A percentile compares a stretch with the other conserved stretches of the same genome.
Evolutionary conservation across 2,329 filamentous ascomycete species (phyloP).

Genomic region (Lachnellula arida): DNA sequence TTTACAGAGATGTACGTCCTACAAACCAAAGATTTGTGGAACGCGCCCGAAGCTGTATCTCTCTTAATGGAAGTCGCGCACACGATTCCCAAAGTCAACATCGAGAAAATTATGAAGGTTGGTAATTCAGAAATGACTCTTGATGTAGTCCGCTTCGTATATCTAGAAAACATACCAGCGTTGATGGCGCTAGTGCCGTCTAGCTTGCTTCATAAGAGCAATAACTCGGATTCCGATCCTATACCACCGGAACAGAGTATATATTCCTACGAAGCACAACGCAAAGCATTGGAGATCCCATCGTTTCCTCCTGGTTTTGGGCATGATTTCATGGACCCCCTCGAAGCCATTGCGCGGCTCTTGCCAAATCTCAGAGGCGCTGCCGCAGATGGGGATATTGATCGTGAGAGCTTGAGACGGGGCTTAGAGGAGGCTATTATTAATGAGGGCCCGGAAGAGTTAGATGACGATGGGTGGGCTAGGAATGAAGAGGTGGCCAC

Average conservation of each 20-base stretch:
- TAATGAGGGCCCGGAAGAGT: not conserved
- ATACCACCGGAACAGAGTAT: constrained; percentile 31
- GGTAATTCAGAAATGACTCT: constrained; percentile 26
- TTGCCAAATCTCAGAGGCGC: constrained; percentile 12
- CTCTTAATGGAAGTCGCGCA: constrained; percentile 61
- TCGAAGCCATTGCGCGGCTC: constrained; percentile 25
- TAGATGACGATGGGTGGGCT: not conserved
- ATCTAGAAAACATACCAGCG: constrained; percentile 30
- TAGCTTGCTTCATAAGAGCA: constrained; percentile 25
- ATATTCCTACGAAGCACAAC: constrained; percentile 27
- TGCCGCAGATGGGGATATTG: not conserved
- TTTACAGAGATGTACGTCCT: constrained; percentile 61
- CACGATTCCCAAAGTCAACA: constrained; percentile 25
- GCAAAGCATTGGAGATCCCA: constrained; percentile 6
- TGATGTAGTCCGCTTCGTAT: constrained; percentile 30
- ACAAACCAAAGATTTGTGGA: constrained; percentile 67
- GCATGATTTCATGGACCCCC: constrained; percentile 20
- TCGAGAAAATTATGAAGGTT: constrained; percentile 10
- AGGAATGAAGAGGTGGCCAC: not conserved
- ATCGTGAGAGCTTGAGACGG: not conserved
- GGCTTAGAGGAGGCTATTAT: not conserved
- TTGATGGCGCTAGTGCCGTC: constrained; percentile 30
- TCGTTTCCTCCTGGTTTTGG: no score
- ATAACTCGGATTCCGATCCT: constrained; percentile 33
- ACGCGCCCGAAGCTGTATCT: constrained; percentile 59